phyloP scores from a whole-genome alignment of 2,329 filamentous ascomycete species.

The Fusarium sp. region DNA sequence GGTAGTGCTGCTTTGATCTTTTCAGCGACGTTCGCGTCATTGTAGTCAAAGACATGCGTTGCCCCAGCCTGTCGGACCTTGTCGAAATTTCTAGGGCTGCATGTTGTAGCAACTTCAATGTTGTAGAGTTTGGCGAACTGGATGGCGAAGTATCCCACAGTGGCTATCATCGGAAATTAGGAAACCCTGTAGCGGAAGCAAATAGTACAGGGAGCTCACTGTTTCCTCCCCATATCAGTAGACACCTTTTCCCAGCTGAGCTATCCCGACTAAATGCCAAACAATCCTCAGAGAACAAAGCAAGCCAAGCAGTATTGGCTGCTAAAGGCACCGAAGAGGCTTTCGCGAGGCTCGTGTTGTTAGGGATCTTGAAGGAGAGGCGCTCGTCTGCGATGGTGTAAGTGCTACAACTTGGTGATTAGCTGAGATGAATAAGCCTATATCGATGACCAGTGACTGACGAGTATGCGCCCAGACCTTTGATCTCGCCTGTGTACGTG shows the following conservation, averaged over 20 bases:
- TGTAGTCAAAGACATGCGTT: conserved; percentile 57
- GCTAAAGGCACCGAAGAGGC: conserved; percentile 57
- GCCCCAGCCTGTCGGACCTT: conserved; percentile 52
- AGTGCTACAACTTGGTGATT: conserved; percentile 33
- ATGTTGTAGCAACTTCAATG: conserved; percentile 53
- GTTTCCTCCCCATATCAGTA: conserved; percentile 60
- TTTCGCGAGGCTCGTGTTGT: conserved; percentile 46
- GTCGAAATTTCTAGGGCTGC: conserved; percentile 51
- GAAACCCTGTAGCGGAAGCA: too few relatives aligned
- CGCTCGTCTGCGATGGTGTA: conserved; percentile 57
- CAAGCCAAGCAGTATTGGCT: conserved; percentile 55
- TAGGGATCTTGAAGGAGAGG: conserved; percentile 56
- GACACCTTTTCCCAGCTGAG: background rate
- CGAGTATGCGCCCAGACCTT: conserved; percentile 54
- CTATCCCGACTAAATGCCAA: conserved; percentile 47
- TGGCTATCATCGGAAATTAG: conserved; percentile 12
- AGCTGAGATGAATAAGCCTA: too few relatives aligned
- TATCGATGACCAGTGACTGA: conserved; percentile 3
- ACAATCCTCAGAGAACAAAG: conserved; percentile 54
- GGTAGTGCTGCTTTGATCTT: conserved; percentile 52
- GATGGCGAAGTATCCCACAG: conserved; percentile 43
- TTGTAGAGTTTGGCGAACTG: conserved; percentile 52
- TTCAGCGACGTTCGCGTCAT: conserved; percentile 51
- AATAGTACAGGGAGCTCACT: conserved; percentile 38
- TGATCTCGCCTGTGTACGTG: conserved; percentile 32